Conservation (phyloP, 257 asterid genomes). For the Rubia yunnanensis region DNA sequence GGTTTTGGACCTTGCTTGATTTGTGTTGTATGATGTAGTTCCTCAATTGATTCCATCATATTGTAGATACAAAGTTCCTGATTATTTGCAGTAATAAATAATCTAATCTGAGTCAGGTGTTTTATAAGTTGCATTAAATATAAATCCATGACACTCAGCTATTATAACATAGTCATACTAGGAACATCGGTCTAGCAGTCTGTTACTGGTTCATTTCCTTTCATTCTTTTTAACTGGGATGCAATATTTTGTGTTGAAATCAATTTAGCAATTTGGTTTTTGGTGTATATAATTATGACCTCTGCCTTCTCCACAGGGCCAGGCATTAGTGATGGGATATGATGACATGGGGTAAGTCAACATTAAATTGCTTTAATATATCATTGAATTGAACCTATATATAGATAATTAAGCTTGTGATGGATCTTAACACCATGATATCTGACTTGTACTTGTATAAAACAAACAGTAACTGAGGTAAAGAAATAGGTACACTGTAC, state of each 20-base stretch:
- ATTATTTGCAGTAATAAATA: neutral
- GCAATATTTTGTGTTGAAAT: neutral
- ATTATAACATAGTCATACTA: neutral
- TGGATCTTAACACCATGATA: neutral
- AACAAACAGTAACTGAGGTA: neutral
- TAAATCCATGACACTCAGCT: neutral
- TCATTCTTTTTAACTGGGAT: neutral
- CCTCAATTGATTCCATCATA: neutral
- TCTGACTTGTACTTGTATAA: neutral
- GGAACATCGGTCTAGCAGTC: neutral
- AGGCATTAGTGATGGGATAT: slow-evolving; percentile 97
- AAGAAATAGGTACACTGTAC: neutral
- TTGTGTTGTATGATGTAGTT: neutral
- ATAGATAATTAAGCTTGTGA: neutral
- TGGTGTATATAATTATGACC: neutral
- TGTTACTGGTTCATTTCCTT: neutral
- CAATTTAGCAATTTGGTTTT: neutral
- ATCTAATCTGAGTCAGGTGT: neutral
- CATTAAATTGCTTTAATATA: neutral
- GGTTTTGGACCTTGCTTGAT: neutral
- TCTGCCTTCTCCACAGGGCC: slow-evolving; percentile 57
- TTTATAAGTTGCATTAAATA: too few species aligned
- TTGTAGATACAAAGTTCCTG: neutral
- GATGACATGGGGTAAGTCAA: slow-evolving; percentile 97
- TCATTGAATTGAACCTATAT: neutral